A percentile compares a stretch with the other conserved stretches of the same genome.
phyloP scores from a whole-genome alignment of 352 stramenopile genomes.

The Aphanomyces cochlioides region DNA sequence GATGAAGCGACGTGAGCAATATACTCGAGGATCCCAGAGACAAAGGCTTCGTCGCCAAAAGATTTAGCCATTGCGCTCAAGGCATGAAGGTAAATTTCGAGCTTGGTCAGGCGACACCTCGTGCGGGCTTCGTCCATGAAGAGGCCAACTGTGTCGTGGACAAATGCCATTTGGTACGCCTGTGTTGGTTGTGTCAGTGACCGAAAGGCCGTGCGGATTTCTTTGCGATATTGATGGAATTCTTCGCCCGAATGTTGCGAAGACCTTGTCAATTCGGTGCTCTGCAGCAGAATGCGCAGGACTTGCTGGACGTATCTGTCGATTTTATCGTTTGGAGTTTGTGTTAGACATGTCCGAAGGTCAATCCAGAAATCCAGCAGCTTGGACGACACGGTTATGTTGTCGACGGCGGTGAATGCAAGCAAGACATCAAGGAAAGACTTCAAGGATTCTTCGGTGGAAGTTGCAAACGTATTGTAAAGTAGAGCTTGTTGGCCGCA shows the following conservation, averaged over 20 bases:
- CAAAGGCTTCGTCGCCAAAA: slow-evolving; percentile 4
- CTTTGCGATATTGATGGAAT: slow-evolving; percentile 14
- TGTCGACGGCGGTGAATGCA: background rate
- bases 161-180: slow-evolving; percentile 4
- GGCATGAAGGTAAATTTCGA: slow-evolving; percentile 14
- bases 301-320: background rate
- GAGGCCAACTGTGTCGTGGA: background rate
- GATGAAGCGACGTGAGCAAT: background rate
- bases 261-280: background rate
- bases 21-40: background rate
- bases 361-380: slow-evolving; percentile 20
- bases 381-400: background rate
- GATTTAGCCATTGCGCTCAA: slow-evolving; percentile 19
- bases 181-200: slow-evolving; percentile 7
- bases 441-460: background rate
- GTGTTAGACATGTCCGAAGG: background rate
- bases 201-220: slow-evolving; percentile 13
- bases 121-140: background rate
- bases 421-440: slow-evolving; percentile 18
- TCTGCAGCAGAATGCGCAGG: background rate
- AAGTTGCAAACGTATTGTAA: background rate
- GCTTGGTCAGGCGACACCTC: background rate
- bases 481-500: slow-evolving; percentile 8
- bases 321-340: background rate
- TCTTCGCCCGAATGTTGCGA: background rate